These are phyloP conservation scores for Paramecium sonneborni DNA, from an alignment of 73 alveolate genomes.

Conservation along the genomic window DNA sequence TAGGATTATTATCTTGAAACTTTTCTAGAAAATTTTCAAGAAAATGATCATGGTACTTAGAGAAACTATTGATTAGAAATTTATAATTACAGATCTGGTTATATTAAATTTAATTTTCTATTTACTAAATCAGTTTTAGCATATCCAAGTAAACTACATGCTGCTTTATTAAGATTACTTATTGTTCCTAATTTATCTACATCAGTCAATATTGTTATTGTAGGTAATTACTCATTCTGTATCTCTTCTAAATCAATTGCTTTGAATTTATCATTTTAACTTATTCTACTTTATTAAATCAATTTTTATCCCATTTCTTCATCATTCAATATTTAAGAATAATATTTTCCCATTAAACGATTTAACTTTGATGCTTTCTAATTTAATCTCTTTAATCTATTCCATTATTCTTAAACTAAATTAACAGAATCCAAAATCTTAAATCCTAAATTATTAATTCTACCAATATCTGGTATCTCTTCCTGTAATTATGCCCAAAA, in stretches of 20 bases:
- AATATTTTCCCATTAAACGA: constrained; percentile 36
- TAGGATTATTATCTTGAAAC: neutral
- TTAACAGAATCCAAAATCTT: neutral
- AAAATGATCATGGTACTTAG: constrained; percentile 5
- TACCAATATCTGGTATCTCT: constrained; percentile 56
- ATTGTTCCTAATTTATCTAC: neutral
- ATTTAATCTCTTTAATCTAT: constrained; percentile 12
- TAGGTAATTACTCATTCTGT: neutral
- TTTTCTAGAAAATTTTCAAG: neutral
- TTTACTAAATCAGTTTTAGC: constrained; percentile 37
- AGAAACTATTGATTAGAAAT: neutral
- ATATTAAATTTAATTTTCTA: constrained; percentile 14
- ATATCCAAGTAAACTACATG: constrained; percentile 46
- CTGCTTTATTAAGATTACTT: constrained; percentile 25
- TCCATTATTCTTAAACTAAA: constrained; percentile 49
- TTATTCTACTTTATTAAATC: neutral
- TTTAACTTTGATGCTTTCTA: neutral
- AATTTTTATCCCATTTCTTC: neutral
- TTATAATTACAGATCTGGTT: constrained; percentile 26
- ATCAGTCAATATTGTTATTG: constrained; percentile 25
- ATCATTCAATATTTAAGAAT: constrained; percentile 13
- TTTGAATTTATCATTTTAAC: neutral
- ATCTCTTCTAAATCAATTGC: neutral
- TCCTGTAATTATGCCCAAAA: constrained; percentile 53
- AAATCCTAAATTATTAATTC: neutral